Evolutionary conservation across 1,284 basidiomycete genomes (phyloP).

Genomic region (Lentinula novae-zelandiae): DNA sequence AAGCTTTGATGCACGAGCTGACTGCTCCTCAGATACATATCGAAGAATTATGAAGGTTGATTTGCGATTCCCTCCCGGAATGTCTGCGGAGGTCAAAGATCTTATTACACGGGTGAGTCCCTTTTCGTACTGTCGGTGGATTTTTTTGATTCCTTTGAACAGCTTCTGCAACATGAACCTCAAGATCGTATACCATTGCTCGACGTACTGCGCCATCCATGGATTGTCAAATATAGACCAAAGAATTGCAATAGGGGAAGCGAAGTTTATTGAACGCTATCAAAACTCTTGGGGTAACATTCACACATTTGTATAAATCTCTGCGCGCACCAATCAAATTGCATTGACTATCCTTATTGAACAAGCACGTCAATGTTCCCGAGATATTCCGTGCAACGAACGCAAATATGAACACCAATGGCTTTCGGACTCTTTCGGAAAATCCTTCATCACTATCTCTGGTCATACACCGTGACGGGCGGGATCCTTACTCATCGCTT

Average conservation of each 20-base stretch:
- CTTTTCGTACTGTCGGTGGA: not conserved
- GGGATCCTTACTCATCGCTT: too few relatives aligned
- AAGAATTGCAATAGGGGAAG: slow-evolving; percentile 10
- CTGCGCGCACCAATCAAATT: not conserved
- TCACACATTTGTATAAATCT: not conserved
- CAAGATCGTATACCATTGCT: slow-evolving; percentile 77
- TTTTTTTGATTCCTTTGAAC: slow-evolving; percentile 3
- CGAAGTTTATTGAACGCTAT: slow-evolving; percentile 1
- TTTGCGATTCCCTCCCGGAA: slow-evolving; percentile 59
- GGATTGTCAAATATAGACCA: slow-evolving; percentile 60
- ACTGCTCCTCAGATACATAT: slow-evolving; percentile 72
- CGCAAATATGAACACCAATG: not conserved
- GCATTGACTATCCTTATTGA: not conserved
- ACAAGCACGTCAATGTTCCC: not conserved
- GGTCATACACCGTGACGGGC: too few relatives aligned
- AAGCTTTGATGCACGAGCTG: slow-evolving; percentile 12
- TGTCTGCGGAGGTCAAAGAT: slow-evolving; percentile 38
- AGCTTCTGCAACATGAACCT: slow-evolving; percentile 90
- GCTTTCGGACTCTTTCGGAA: too few relatives aligned
- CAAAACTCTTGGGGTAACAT: not conserved
- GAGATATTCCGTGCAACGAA: not conserved
- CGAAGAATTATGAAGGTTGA: slow-evolving; percentile 82
- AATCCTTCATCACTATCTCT: too few relatives aligned
- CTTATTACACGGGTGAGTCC: slow-evolving; percentile 37
- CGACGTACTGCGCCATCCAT: slow-evolving; percentile 86